Evolutionary conservation across 306 rosid species (phyloP).

Genomic region (Castanea mollissima): DNA sequence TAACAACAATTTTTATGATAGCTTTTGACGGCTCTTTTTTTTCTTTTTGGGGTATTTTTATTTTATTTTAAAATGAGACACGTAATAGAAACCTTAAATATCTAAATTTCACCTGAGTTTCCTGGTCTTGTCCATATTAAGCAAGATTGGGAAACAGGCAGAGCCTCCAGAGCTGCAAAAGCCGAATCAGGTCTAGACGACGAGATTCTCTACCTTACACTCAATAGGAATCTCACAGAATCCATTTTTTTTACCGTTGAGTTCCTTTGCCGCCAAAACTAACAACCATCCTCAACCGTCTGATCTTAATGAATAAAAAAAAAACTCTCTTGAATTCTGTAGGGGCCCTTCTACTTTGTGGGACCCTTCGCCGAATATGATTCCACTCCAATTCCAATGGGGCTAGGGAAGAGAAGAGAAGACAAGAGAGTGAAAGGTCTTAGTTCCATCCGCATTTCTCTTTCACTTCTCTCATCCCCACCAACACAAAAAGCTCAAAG

Average conservation of each 20-base stretch:
- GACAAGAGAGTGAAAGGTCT: slow-evolving; percentile 32
- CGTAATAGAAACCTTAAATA: too few relatives aligned
- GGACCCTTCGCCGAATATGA: slow-evolving; percentile 48
- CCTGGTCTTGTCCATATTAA: slow-evolving; percentile 29
- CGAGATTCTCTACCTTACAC: slow-evolving; percentile 19
- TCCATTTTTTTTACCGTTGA: slow-evolving; percentile 28
- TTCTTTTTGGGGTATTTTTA: too few relatives aligned
- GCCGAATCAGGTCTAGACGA: neutral
- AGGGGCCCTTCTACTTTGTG: slow-evolving; percentile 44
- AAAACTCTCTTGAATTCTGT: neutral
- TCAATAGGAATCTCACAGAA: slow-evolving; percentile 15
- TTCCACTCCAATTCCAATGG: slow-evolving; percentile 25
- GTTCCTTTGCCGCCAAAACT: slow-evolving; percentile 45
- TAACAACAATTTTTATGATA: too few relatives aligned
- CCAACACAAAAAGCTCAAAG: slow-evolving; percentile 23
- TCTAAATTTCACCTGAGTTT: slow-evolving; percentile 13
- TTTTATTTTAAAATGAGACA: too few relatives aligned
- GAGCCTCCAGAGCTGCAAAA: neutral
- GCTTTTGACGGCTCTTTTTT: too few relatives aligned
- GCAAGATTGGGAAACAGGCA: slow-evolving; percentile 21
- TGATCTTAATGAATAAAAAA: slow-evolving; percentile 4
- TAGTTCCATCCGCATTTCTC: slow-evolving; percentile 40
- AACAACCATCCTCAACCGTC: slow-evolving; percentile 39
- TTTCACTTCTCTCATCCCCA: slow-evolving; percentile 20
- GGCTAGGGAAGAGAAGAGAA: neutral